Conservation (phyloP, 1,284 basidiomycete species). For the Sutorius eximius region DNA sequence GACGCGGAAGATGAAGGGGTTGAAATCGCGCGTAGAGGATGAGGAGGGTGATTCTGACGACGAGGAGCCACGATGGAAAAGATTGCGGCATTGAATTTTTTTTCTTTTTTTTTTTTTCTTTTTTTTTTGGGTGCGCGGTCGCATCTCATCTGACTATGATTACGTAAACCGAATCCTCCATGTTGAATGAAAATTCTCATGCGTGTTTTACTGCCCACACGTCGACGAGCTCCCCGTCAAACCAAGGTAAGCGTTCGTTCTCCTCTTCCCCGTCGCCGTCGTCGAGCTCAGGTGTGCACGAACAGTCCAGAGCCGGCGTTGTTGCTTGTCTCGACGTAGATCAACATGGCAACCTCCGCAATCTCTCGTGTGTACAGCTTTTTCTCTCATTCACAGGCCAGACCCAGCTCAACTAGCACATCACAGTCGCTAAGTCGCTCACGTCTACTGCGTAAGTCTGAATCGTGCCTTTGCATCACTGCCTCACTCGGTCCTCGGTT, state of each 20-base stretch:
- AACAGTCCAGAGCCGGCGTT: conserved; percentile 2
- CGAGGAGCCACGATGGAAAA: conserved; percentile 22
- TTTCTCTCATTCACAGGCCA: neutral
- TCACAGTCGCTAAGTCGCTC: neutral
- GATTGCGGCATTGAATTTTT: conserved; percentile 9
- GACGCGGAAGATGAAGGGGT: conserved; percentile 89
- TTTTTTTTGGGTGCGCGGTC: neutral
- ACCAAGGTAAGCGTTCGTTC: neutral
- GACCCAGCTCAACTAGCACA: neutral
- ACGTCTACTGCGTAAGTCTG: conserved; percentile 3
- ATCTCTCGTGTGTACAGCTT: conserved; percentile 7
- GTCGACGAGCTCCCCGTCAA: conserved; percentile 2
- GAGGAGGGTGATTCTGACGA: conserved; percentile 29
- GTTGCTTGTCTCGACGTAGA: neutral
- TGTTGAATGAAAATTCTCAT: conserved; percentile 22
- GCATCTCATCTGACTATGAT: neutral
- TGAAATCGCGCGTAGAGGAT: conserved; percentile 51
- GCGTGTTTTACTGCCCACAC: conserved; percentile 3
- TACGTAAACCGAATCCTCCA: conserved; percentile 17
- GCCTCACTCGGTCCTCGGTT: neutral
- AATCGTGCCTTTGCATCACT: neutral
- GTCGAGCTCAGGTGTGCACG: neutral
- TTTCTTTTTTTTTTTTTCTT: neutral
- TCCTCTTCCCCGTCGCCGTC: neutral
- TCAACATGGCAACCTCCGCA: conserved; percentile 9